Conservation (phyloP, 163 green algal genomes). For the Prototheca wickerhamii region DNA sequence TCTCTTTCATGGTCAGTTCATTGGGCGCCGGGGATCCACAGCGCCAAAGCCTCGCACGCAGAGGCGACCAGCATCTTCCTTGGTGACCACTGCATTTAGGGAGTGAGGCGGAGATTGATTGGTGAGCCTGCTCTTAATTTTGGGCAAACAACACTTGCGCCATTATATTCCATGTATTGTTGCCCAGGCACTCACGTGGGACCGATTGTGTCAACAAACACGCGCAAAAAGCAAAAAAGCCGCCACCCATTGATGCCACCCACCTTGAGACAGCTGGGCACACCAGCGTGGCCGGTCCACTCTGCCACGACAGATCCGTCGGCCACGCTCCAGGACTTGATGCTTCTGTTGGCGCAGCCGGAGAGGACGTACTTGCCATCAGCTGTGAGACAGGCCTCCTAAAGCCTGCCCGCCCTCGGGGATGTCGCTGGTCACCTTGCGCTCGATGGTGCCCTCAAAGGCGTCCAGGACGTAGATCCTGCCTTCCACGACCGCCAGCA, state of each 20-base stretch:
- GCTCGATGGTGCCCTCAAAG: conserved; percentile 54
- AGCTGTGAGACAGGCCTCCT: conserved; percentile 68
- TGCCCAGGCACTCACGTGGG: too few species aligned
- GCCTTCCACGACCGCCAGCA: conserved; percentile 66
- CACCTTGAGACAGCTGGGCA: conserved; percentile 59
- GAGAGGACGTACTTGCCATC: conserved; percentile 78
- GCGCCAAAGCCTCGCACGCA: conserved; percentile 62
- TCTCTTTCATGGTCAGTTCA: neutral
- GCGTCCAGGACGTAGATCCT: conserved; percentile 78
- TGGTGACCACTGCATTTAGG: conserved; percentile 42
- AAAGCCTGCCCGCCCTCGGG: conserved; percentile 45
- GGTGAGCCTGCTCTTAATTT: neutral
- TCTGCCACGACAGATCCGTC: conserved; percentile 53
- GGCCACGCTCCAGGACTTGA: conserved; percentile 67
- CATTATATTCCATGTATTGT: too few species aligned
- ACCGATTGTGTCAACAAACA: neutral
- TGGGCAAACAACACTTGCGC: too few species aligned
- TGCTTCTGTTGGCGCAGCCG: conserved; percentile 65
- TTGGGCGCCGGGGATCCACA: conserved; percentile 66
- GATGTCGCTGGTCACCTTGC: conserved; percentile 43
- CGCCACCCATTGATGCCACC: neutral
- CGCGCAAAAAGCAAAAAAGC: too few species aligned
- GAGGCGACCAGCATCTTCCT: conserved; percentile 65
- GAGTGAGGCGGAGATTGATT: neutral
- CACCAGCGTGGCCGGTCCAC: conserved; percentile 53